These are phyloP conservation scores for Artemisia argyi DNA, from an alignment of 129 eudicot species.

Conservation along the genomic window DNA sequence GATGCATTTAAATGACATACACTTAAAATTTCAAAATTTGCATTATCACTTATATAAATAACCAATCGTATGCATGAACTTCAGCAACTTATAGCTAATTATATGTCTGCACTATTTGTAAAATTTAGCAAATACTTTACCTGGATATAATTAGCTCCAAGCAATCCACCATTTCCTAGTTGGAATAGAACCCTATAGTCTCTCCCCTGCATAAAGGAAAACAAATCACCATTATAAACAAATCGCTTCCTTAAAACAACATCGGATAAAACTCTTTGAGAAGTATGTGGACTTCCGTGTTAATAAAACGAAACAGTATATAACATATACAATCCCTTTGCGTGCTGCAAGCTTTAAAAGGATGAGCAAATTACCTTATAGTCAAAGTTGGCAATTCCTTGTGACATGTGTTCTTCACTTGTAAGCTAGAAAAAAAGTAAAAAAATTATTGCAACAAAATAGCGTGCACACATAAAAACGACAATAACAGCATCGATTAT, in stretches of 20 bases:
- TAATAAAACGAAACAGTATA: too few relatives aligned
- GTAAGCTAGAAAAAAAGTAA: neutral
- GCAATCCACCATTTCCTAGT: conserved; percentile 9
- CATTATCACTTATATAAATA: too few relatives aligned
- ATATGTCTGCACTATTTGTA: neutral
- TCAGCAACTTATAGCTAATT: conserved; percentile 2
- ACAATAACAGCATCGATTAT: neutral
- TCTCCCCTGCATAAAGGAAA: conserved; percentile 5
- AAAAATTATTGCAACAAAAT: neutral
- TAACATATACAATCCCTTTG: too few relatives aligned
- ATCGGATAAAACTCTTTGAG: neutral
- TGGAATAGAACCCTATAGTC: conserved; percentile 5
- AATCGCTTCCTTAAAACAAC: neutral
- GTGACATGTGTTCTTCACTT: conserved; percentile 1
- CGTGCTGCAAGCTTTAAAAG: neutral
- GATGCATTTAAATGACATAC: too few relatives aligned
- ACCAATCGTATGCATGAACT: neutral
- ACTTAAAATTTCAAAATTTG: too few relatives aligned
- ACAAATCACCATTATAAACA: neutral
- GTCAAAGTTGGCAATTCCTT: conserved; percentile 9
- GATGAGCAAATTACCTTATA: conserved; percentile 8
- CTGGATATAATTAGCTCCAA: conserved; percentile 19
- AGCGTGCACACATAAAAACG: neutral
- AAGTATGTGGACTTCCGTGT: neutral
- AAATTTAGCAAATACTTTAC: neutral